phyloP scores from a whole-genome alignment of 495 filamentous ascomycete genomes.

The Astrothelium subdiscretum region DNA sequence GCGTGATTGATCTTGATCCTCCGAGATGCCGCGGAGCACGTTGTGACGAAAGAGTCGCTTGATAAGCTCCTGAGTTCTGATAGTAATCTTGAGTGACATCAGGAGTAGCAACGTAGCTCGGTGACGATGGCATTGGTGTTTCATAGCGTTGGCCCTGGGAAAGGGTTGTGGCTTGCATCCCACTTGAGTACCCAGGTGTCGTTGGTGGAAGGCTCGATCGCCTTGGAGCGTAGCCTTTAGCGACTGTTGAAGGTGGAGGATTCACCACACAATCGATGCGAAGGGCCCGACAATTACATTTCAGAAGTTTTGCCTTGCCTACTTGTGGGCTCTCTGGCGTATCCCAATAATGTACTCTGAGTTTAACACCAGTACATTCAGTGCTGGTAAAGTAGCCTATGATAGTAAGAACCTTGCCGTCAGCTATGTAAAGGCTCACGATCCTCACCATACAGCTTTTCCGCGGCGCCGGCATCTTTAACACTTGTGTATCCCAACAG shows the following conservation, averaged over 20 bases:
- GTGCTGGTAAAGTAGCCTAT: not conserved
- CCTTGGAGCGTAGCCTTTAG: not conserved
- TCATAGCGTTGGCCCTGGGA: not conserved
- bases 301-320: not conserved
- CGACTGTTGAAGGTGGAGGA: not conserved
- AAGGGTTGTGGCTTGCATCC: not conserved
- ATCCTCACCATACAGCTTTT: not conserved
- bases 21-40: not conserved
- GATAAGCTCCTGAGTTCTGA: not conserved
- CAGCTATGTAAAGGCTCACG: not conserved
- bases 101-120: not conserved
- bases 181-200: not conserved
- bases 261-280: not conserved
- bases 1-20: conserved; percentile 7
- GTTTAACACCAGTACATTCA: not conserved
- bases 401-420: not conserved
- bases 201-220: not conserved
- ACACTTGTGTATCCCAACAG: not conserved
- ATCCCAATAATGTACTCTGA: not conserved
- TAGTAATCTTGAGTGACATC: not conserved
- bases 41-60: not conserved
- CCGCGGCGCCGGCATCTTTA: not conserved
- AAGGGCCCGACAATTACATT: not conserved
- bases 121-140: not conserved
- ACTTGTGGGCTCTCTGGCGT: not conserved